Conservation (phyloP, 257 asterid genomes). For the Orobanche coerulescens region DNA sequence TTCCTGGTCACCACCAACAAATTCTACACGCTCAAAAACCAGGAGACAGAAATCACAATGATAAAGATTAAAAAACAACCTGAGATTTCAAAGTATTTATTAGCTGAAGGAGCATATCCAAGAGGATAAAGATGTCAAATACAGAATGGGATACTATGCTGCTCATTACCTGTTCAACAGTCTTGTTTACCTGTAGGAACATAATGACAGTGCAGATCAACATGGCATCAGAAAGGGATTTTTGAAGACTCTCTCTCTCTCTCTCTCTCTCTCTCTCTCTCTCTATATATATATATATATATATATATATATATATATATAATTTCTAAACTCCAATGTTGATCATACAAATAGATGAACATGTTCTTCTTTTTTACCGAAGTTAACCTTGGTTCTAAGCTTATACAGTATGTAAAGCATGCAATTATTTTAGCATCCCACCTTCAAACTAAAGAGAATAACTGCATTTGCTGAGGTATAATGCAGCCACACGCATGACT, state of each 20-base stretch:
- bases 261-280: too few relatives aligned
- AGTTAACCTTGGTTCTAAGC: neutral
- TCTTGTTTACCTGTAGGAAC: conserved; percentile 33
- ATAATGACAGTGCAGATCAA: conserved; percentile 8
- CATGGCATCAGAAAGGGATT: neutral
- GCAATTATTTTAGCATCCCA: neutral
- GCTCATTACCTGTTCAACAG: conserved; percentile 45
- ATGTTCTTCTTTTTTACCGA: neutral
- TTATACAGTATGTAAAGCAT: conserved; percentile 1
- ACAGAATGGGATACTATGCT: conserved; percentile 51
- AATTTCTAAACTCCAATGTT: neutral
- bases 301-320: neutral
- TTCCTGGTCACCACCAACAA: neutral
- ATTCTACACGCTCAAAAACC: conserved; percentile 4
- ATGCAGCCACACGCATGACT: neutral
- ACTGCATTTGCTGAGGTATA: neutral
- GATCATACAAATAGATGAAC: neutral
- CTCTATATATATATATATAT: too few relatives aligned
- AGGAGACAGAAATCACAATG: neutral
- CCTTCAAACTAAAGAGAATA: neutral
- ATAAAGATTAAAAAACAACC: conserved; percentile 33
- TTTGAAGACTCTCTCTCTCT: too few relatives aligned
- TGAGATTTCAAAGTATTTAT: conserved; percentile 40
- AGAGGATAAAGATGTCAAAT: conserved; percentile 63
- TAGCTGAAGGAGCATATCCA: conserved; percentile 64